Base-by-base conservation (phyloP, 2,329 filamentous ascomycete species). In the Aspergillus eucalypticola region DNA sequence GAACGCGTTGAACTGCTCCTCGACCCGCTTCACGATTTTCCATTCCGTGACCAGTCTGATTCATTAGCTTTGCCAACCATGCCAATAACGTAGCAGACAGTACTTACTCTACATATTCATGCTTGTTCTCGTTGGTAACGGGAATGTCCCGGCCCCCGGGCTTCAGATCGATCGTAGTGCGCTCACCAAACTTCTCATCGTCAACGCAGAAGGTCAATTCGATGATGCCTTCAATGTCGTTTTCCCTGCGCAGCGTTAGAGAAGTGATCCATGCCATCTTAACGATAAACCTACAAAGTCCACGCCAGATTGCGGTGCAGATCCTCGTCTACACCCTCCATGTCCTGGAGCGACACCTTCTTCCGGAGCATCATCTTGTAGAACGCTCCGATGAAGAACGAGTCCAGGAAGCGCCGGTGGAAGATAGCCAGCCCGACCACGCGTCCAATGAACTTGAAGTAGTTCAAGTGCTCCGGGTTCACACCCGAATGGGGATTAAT, bases 331-430 rank as follows among this genome's bases (percentile, higher is more conserved):
- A 99, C 95, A 79, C 95, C 95, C 79, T 99, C 95, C 95, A 99
- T 99, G 74, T 99, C 95, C 53, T 91, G 89, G 60, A 99, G 83
- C 2, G 89, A 82, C 29, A 99, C 95, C 70, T 92, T 88, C 84
- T 98, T 99, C 76, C 90, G 89, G 63, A 99, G 80, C 74, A 99
- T 90, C 95, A 99, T 99, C 85, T 99, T 99, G 86, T 99, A 99
- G 72, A 99, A 88, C 29, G 95, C 95, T 52, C 95, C 95, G 73
- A 99, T 98, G 78, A 99, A 99, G 83, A 99, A 99, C 35, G 95
- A 96, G 75, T 99, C 95, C 65, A 99, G 81, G 84, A 99, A 99
- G 54, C 95, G 89, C 60, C 95, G 87, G 78, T 99, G 95, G 88
- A 99, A 99, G 72, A 99, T 99, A 62, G 95, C 94, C 68, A 99